Evolutionary conservation across 805 yeast species (phyloP), one percentile per base, ranked within the genome.

Genomic region (Saturnispora sekii): DNA sequence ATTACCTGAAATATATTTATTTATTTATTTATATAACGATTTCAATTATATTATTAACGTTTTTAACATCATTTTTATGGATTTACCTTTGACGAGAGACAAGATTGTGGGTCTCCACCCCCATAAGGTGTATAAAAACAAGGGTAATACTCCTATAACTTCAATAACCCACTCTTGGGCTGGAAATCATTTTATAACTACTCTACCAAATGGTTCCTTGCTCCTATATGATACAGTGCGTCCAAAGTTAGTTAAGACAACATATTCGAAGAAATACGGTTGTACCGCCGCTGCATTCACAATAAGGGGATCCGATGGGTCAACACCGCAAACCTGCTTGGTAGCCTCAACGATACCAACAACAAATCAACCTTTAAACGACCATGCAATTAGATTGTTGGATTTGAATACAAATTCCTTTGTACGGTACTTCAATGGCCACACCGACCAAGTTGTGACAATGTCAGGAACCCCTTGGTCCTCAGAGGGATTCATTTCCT

Each of bases 221-320:
- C 94, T 87, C 55, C 65, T 93, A 15, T 90, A 87, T 60, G 95
- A 90, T 63, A 67, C 74, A 15, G 65, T 74, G 31, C 72, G 73
- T 48, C 97, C 96, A 5, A 69, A 73, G 44, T 83, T 79, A 50
- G 55, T 72, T 37, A 84, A 81, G 53, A 76, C 87, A 4, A 73
- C 85, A 8, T 81, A 76, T 48, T 81, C 93, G 28, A 89, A 88
- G 64, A 93, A 93, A 58, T 93, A 93, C 55, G 98, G 98, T 1
- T 84, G 88, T 46, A 88, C 86, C 56, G 64, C 85, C 33, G 96
- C 96, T 2, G 70, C 78, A 38, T 93, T 93, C 61, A 79, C 96
- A 1, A 15, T 44, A 12, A 26, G 47, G 15, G 94, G 83, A 56
- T 72, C 74, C 36, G 79, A 78, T 38, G 70, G 74, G 46, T 41